Evolutionary conservation across 352 stramenopile genomes (phyloP).

Genomic region (Detonula confervacea): DNA sequence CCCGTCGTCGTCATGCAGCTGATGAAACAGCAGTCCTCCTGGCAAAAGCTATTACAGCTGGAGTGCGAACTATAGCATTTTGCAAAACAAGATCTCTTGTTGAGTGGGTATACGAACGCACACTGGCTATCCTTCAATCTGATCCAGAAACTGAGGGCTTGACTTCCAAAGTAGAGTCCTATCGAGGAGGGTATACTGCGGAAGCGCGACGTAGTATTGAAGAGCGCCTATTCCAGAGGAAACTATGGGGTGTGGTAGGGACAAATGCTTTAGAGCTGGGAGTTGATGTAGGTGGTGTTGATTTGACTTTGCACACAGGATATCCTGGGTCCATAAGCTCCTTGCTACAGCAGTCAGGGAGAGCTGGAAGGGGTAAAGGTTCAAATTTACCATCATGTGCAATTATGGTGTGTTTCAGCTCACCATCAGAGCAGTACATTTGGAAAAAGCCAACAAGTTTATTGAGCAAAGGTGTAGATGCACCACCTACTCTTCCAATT

Average conservation of each 20-base stretch:
- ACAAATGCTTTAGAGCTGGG: constrained; percentile 97
- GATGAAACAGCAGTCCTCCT: constrained; percentile 91
- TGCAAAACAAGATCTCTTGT: constrained; percentile 93
- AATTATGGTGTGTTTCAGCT: constrained; percentile 95
- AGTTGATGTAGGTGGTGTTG: constrained; percentile 92
- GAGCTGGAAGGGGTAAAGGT: constrained; percentile 88
- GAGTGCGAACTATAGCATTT: constrained; percentile 95
- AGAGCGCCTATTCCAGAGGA: constrained; percentile 91
- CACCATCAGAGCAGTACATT: constrained; percentile 91
- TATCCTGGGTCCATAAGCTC: constrained; percentile 92
- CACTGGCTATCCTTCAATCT: constrained; percentile 62
- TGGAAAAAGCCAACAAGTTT: constrained; percentile 70
- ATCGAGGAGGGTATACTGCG: constrained; percentile 95
- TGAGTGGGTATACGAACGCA: constrained; percentile 82
- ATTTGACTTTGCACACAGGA: constrained; percentile 96
- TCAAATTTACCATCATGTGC: constrained; percentile 85
- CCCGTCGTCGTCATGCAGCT: constrained; percentile 67
- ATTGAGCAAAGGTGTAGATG: constrained; percentile 62
- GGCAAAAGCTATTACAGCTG: constrained; percentile 88
- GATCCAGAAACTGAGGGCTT: constrained; percentile 51
- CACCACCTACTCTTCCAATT: constrained; percentile 62
- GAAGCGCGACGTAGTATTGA: constrained; percentile 93
- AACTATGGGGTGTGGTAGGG: constrained; percentile 94
- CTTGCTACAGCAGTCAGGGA: constrained; percentile 96
- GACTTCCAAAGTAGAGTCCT: constrained; percentile 89